Percentiles rank a stretch among this genome's conserved stretches.
These are phyloP conservation scores for Harrya chromipes DNA, from an alignment of 768 basidiomycete species.

Conservation along the genomic window DNA sequence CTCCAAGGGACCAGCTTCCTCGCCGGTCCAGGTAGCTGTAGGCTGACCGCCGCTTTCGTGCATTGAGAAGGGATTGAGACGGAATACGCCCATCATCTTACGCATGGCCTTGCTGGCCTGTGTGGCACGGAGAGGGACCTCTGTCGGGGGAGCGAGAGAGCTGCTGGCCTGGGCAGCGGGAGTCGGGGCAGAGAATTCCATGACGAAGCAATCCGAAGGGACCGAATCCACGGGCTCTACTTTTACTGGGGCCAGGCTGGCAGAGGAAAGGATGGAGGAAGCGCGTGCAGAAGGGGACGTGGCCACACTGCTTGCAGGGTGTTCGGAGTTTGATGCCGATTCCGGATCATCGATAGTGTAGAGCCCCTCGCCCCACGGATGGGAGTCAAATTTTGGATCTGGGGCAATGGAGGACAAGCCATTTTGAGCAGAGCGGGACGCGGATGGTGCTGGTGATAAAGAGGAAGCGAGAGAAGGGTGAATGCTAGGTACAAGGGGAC, in stretches of 20 bases:
- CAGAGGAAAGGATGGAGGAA: conserved; percentile 32
- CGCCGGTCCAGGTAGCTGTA: conserved; percentile 42
- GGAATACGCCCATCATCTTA: conserved; percentile 73
- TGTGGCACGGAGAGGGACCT: conserved; percentile 73
- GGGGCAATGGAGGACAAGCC: conserved; percentile 11
- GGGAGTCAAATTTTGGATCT: conserved; percentile 22
- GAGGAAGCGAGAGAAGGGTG: conserved; percentile 17
- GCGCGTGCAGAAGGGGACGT: conserved; percentile 35
- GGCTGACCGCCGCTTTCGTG: conserved; percentile 48
- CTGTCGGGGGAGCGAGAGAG: conserved; percentile 52
- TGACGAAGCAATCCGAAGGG: conserved; percentile 32
- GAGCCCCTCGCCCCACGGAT: conserved; percentile 31
- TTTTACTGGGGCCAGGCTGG: conserved; percentile 29
- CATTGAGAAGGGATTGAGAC: conserved; percentile 73
- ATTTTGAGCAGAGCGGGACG: conserved; percentile 14
- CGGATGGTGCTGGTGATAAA: conserved; percentile 14
- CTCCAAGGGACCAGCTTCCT: conserved; percentile 56
- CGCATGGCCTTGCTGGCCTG: conserved; percentile 70
- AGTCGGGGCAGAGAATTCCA: conserved; percentile 32
- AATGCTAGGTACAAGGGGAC: conserved; percentile 13
- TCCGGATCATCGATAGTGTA: conserved; percentile 34
- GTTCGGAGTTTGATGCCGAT: conserved; percentile 34
- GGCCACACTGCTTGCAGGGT: conserved; percentile 33
- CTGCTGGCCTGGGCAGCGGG: conserved; percentile 33
- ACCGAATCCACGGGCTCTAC: conserved; percentile 29